Evolutionary conservation across 2,329 filamentous ascomycete genomes (phyloP), one percentile per base, ranked within the genome.

Genomic region (Magnaporthiopsis rhizophila): DNA sequence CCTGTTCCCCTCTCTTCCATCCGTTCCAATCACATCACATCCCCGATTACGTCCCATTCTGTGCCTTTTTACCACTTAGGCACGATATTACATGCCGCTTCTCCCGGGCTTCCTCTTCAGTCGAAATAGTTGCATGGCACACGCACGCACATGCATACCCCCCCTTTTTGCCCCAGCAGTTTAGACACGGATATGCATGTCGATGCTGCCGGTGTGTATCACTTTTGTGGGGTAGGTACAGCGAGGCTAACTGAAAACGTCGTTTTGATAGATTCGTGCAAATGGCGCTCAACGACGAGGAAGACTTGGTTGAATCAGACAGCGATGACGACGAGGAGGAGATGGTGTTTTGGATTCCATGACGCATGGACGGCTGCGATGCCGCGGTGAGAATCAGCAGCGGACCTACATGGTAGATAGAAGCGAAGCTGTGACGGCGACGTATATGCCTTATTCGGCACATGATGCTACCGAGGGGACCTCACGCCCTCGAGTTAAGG

Each of bases 241-340:
- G 45, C 45, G n/a, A 60, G 57, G 30, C 57, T 58, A 58, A 58
- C 57, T 11, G 13, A 15, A 24, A 9, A 15, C 26, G 6, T 13
- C n/a, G 8, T 36, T 36, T 13, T 15, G 3, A n/a, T 34, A 63
- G 62, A 21, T 69, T 69, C 65, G 67, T 69, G 2, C 65, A 68
- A 38, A 64, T 69, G 24, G 68, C 68, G 2, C 61, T 69, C 12
- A 62, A 67, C 24, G 68, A 69, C 58, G 63, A 68, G 34, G 68
- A 69, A 58, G 65, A 68, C 34, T 58, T 60, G 56, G 64, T 66
- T 59, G 66, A 67, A n/a, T 59, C 64, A 6, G 65, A 66, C 58
- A 62, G 63, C 63, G 65, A 66, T 34, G 65, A 66, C n/a, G 26
- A 50, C 21, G 58, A 61, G n/a, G 64, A 65, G 30, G 64, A 65